These are phyloP conservation scores for Lycium barbarum DNA, from an alignment of 257 asterid genomes.

Conservation along the genomic window DNA sequence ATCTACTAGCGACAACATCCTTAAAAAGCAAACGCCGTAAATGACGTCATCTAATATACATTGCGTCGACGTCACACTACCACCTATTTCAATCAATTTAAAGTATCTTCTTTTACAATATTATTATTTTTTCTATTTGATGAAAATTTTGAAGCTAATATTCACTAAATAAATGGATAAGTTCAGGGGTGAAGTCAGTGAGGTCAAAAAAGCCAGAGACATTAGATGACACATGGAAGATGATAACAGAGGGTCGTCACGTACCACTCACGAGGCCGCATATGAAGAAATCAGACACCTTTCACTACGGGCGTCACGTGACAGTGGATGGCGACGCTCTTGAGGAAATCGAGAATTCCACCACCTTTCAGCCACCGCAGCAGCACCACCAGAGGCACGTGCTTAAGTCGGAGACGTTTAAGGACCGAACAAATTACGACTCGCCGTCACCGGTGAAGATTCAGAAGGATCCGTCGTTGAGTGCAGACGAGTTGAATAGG, in stretches of 20 bases:
- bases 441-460: slow-evolving; percentile 26
- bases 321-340: not conserved
- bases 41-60: not conserved
- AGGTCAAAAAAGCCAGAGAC: slow-evolving; percentile 59
- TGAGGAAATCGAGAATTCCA: not conserved
- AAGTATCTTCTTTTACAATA: not conserved
- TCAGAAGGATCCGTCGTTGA: slow-evolving; percentile 37
- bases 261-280: slow-evolving; percentile 56
- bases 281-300: slow-evolving; percentile 59
- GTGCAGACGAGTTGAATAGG: slow-evolving; percentile 48
- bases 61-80: slow-evolving; percentile 1
- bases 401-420: slow-evolving; percentile 61
- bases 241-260: slow-evolving; percentile 70
- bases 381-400: slow-evolving; percentile 31
- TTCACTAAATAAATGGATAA: not conserved
- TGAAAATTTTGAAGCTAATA: not conserved
- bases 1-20: not conserved
- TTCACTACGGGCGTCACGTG: slow-evolving; percentile 37
- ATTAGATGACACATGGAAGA: slow-evolving; percentile 81
- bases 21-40: slow-evolving; percentile 11
- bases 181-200: slow-evolving; percentile 48
- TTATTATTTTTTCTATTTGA: not conserved
- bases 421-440: slow-evolving; percentile 45
- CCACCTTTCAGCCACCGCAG: not conserved
- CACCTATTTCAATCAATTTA: not conserved